A percentile compares a stretch with the other conserved stretches of the same genome.
These are phyloP conservation scores for Metschnikowia gelsemii DNA, from an alignment of 805 yeast genomes.

Conservation along the genomic window DNA sequence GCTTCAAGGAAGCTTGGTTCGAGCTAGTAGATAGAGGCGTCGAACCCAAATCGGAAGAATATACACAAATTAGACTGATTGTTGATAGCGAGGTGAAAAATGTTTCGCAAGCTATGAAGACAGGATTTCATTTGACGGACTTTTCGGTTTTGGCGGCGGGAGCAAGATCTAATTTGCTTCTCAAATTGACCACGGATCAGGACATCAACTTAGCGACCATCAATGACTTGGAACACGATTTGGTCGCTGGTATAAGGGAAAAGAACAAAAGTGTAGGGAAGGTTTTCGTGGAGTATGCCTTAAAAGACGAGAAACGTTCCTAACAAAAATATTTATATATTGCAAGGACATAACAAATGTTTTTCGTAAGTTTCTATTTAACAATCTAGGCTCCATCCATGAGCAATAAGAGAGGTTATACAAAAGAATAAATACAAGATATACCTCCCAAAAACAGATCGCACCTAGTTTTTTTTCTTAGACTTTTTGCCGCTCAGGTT, in stretches of 20 bases:
- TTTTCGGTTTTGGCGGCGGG: conserved; percentile 56
- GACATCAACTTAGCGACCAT: conserved; percentile 20
- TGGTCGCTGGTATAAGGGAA: conserved; percentile 15
- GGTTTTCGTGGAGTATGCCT: conserved; percentile 18
- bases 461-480: conserved; percentile 15
- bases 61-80: conserved; percentile 39
- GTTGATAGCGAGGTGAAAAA: conserved; percentile 32
- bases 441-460: conserved; percentile 1
- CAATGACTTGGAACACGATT: conserved; percentile 15
- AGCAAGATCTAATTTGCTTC: conserved; percentile 49
- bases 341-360: conserved; percentile 1
- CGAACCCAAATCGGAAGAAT: conserved; percentile 50
- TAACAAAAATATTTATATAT: neutral
- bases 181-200: conserved; percentile 28
- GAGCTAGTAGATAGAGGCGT: conserved; percentile 80
- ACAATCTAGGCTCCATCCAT: conserved; percentile 1
- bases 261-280: conserved; percentile 19
- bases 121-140: conserved; percentile 37
- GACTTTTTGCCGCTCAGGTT: conserved; percentile 24
- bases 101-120: conserved; percentile 25
- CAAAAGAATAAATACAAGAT: conserved; percentile 11
- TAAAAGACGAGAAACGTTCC: conserved; percentile 2
- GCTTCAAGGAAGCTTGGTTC: conserved; percentile 63
- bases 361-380: conserved; percentile 2
- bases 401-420: conserved; percentile 4